A percentile compares a stretch with the other conserved stretches of the same genome.
Conservation (phyloP, 2,329 filamentous ascomycete species). For the Juglanconis oblonga region DNA sequence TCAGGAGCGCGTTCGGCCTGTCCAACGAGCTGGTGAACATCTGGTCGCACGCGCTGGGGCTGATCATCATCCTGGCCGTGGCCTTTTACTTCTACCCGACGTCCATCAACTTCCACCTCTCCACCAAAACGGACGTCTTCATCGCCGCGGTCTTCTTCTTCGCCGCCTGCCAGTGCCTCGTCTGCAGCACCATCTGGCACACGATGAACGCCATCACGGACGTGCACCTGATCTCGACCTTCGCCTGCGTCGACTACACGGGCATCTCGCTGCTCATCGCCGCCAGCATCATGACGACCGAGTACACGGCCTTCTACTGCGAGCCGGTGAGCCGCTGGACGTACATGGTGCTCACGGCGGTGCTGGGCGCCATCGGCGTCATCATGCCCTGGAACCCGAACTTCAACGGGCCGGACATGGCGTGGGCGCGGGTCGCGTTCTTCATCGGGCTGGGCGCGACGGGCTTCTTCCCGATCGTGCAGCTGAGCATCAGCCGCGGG, state of each 20-base stretch:
- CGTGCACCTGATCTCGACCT: conserved; percentile 83
- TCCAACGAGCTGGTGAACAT: conserved; percentile 98
- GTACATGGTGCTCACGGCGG: conserved; percentile 79
- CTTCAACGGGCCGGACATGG: conserved; percentile 91
- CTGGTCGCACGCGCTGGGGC: conserved; percentile 89
- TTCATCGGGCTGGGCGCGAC: conserved; percentile 85
- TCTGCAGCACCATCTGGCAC: conserved; percentile 96
- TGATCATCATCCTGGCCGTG: conserved; percentile 81
- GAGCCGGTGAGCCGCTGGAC: conserved; percentile 82
- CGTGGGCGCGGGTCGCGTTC: conserved; percentile 88
- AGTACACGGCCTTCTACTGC: conserved; percentile 99
- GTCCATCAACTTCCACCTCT: conserved; percentile 80
- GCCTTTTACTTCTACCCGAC: conserved; percentile 96
- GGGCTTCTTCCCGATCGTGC: conserved; percentile 83
- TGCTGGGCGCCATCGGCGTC: conserved; percentile 81
- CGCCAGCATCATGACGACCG: conserved; percentile 94
- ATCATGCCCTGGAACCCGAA: conserved; percentile 93
- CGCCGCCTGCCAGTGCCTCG: conserved; percentile 88
- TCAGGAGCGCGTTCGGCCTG: conserved; percentile 76
- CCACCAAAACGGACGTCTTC: conserved; percentile 82
- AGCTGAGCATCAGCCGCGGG: conserved; percentile 76
- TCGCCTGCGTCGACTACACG: conserved; percentile 97
- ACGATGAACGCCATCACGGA: conserved; percentile 98
- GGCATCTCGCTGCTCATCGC: conserved; percentile 94
- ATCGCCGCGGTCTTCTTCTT: conserved; percentile 95